phyloP scores from a whole-genome alignment of 495 filamentous ascomycete species.

The Penicillium taxi region DNA sequence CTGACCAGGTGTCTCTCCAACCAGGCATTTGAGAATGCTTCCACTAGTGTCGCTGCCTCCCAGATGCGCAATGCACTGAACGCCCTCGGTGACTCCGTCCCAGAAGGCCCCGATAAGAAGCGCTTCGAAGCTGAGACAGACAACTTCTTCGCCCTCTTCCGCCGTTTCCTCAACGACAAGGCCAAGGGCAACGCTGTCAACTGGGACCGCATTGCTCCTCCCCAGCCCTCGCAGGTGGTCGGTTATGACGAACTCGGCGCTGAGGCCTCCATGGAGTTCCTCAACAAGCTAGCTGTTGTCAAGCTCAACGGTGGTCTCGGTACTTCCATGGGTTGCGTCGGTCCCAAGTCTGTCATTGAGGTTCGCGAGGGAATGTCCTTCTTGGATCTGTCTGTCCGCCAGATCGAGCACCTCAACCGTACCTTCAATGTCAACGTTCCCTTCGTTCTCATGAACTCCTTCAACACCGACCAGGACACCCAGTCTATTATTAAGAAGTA shows the following conservation, averaged over 20 bases:
- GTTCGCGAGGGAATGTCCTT: conserved; percentile 99
- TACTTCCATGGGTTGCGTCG: conserved; percentile 99
- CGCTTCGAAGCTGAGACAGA: conserved; percentile 98
- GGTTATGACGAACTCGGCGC: conserved; percentile 82
- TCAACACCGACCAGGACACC: conserved; percentile 99
- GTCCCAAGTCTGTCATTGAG: conserved; percentile 98
- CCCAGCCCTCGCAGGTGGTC: conserved; percentile 83
- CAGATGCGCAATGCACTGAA: conserved; percentile 99
- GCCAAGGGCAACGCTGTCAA: conserved; percentile 93
- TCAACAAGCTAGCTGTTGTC: conserved; percentile 95
- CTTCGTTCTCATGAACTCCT: conserved; percentile 99
- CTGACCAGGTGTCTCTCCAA: conserved; percentile 13
- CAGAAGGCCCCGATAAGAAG: conserved; percentile 77
- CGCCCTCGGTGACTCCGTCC: conserved; percentile 80
- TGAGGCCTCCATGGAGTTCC: conserved; percentile 80
- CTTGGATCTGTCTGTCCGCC: conserved; percentile 95
- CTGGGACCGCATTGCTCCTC: conserved; percentile 93
- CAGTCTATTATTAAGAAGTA: conserved; percentile 99
- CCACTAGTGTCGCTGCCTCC: conserved; percentile 90
- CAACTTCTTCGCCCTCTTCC: conserved; percentile 99
- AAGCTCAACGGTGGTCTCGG: conserved; percentile 99
- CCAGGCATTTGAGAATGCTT: conserved; percentile 98
- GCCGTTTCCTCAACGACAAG: conserved; percentile 95
- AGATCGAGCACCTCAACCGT: conserved; percentile 98
- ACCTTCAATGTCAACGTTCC: conserved; percentile 96